Base-by-base conservation (phyloP, 345 rosid genomes). In the Mallotus nudiflorus region DNA sequence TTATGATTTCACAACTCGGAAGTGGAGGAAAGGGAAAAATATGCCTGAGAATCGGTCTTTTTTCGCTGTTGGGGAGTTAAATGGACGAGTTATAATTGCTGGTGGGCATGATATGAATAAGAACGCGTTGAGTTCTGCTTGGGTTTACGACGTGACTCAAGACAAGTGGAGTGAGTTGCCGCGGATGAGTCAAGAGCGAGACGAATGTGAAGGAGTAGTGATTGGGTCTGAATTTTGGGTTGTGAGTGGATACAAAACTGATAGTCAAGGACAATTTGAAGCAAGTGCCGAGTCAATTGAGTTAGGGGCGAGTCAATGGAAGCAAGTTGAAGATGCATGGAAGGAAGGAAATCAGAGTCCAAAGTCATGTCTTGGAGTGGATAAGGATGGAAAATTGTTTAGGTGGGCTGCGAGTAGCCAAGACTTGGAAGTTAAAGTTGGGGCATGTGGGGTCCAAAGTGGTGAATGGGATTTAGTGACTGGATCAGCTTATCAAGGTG, bases 21-120 rank as follows among this genome's bases (percentile, higher is more conserved):
- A 27, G 64, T 89, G 96, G 96, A 73, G 73, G 65, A 61, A n/a
- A 40, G 86, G 81, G n/a, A 80, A 80, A 68, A 82, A 80, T 31
- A 85, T 89, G 88, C 88, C 92, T 7, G 70, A 68, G 9, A 81
- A 73, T 33, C 82, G 86, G 67, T 84, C 92, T 5, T 89, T 89
- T 52, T 89, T 87, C 46, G 89, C 91, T 3, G 65, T 70, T 2
- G 91, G 89, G 4, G 80, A 69, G 14, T 35, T 50, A n/a, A 73
- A 65, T 13, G 85, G 78, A 18, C 74, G 71, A 59, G 77, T 89
- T 1, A 65, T 51, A 33, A 70, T 87, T 4, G 91, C 96, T 0
- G 91, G 96, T 0, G 92, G 92, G 18, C 96, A 87, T 56, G 92
- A 89, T 35, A 84, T 82, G 84, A 78, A 78, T 80, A 89, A 89